Base-by-base conservation (phyloP, 768 basidiomycete species). In the Grammothele lineata region DNA sequence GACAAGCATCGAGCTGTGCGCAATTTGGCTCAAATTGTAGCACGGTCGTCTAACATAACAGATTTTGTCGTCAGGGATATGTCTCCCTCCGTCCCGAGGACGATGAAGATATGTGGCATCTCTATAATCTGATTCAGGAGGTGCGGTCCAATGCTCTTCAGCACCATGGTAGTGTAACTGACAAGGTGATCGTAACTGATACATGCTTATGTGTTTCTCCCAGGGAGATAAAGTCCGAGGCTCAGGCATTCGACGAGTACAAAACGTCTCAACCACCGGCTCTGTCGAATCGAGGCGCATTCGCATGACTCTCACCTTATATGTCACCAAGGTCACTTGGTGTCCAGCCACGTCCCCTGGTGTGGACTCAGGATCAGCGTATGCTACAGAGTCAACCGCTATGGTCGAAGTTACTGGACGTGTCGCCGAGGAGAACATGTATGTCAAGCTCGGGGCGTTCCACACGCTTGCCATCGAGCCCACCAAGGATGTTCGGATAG, bases 101-200 rank as follows among this genome's bases (percentile, higher is more conserved):
- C 57, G 92, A 97, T 59, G 96, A 99, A 68, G 96, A 99, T 66
- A 96, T 99, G 87, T 99, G 95, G 94, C 96, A 99, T 75, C 74
- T 97, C 23, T 99, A 98, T 67, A 98, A 99, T 70, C 74, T 99
- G 46, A 96, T 99, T 45, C 81, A 89, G 55, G 75, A 86, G 64
- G 78, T 78, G 37, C 41, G 73, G 41, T 33, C 12, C n/a, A 5
- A 30, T 48, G 36, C 37, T 18, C 39, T 32, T 40, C 22, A 18
- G 19, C 32, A 25, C 37, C 15, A n/a, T n/a, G n/a, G n/a, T n/a
- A n/a, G n/a, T n/a, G n/a, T n/a, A n/a, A n/a, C n/a, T n/a, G n/a
- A n/a, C n/a, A n/a, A n/a, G n/a, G n/a, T n/a, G 47, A 43, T 17
- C 48, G 25, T 26, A 24, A 32, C 34, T 45, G 47, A 53, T 37